phyloP scores from a whole-genome alignment of 1,284 basidiomycete genomes.

The Ustilago tritici region DNA sequence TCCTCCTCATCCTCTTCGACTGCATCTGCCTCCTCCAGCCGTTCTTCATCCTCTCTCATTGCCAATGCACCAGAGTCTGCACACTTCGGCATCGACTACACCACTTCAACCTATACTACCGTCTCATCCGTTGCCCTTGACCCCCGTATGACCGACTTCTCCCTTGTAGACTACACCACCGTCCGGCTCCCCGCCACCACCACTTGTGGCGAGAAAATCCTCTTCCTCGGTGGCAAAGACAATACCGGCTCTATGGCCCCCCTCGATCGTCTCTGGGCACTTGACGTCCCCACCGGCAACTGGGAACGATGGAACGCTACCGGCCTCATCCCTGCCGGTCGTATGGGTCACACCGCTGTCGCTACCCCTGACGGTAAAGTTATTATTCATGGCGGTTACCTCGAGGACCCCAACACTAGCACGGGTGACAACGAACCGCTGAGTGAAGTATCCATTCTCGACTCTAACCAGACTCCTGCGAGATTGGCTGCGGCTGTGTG shows the following conservation, averaged over 20 bases:
- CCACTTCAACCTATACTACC: slow-evolving; percentile 6
- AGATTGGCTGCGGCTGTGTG: slow-evolving; percentile 39
- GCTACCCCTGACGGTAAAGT: slow-evolving; percentile 60
- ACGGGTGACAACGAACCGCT: slow-evolving; percentile 38
- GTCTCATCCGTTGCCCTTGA: slow-evolving; percentile 40
- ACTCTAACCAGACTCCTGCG: slow-evolving; percentile 52
- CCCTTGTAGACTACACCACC: slow-evolving; percentile 65
- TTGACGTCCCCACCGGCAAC: slow-evolving; percentile 52
- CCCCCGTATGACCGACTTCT: slow-evolving; percentile 38
- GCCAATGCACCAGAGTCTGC: slow-evolving; percentile 2
- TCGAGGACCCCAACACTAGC: slow-evolving; percentile 28
- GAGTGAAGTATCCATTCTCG: slow-evolving; percentile 61
- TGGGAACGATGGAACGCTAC: slow-evolving; percentile 59
- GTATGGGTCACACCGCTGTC: slow-evolving; percentile 67
- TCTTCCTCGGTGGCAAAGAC: slow-evolving; percentile 68
- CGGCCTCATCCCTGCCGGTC: slow-evolving; percentile 58
- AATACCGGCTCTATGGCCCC: slow-evolving; percentile 49
- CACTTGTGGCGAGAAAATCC: slow-evolving; percentile 36
- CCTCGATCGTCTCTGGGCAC: slow-evolving; percentile 56
- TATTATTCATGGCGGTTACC: slow-evolving; percentile 68
- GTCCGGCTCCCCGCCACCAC: slow-evolving; percentile 31
- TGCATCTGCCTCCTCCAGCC: background rate
- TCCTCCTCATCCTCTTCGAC: background rate
- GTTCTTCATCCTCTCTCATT: background rate
- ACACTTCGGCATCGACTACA: slow-evolving; percentile 27